Evolutionary conservation across 352 stramenopile genomes (phyloP).

Genomic region (Phytophthora cryptogea): DNA sequence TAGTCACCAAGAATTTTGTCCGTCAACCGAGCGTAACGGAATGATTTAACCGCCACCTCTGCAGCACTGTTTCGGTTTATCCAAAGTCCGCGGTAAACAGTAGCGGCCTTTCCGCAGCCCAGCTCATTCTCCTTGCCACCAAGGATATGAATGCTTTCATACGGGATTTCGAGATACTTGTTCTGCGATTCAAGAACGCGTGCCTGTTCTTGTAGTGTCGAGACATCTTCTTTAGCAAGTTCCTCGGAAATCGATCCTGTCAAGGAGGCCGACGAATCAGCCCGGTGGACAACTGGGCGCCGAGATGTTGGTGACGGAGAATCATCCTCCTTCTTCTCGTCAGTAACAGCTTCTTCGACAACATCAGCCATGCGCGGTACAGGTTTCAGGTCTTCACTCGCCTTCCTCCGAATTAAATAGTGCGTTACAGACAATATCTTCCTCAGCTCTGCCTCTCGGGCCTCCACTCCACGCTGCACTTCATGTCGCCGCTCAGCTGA

Average conservation of each 20-base stretch:
- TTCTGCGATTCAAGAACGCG: slow-evolving; percentile 87
- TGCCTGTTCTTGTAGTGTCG: slow-evolving; percentile 76
- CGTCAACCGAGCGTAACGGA: slow-evolving; percentile 86
- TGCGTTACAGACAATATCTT: slow-evolving; percentile 86
- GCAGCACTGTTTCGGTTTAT: slow-evolving; percentile 83
- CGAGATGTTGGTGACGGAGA: slow-evolving; percentile 23
- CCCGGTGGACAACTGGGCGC: slow-evolving; percentile 37
- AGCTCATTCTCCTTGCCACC: slow-evolving; percentile 88
- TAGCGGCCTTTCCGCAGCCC: slow-evolving; percentile 84
- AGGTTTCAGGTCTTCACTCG: slow-evolving; percentile 50
- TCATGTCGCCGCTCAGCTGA: slow-evolving; percentile 85
- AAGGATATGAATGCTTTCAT: slow-evolving; percentile 88
- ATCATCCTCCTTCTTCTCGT: slow-evolving; percentile 29
- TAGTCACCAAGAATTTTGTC: slow-evolving; percentile 90
- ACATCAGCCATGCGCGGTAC: slow-evolving; percentile 26
- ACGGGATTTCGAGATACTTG: slow-evolving; percentile 86
- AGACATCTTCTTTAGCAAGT: slow-evolving; percentile 61
- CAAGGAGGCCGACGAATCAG: slow-evolving; percentile 47
- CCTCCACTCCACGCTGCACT: slow-evolving; percentile 86
- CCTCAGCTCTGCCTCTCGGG: slow-evolving; percentile 79
- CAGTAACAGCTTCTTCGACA: slow-evolving; percentile 35
- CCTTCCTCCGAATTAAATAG: slow-evolving; percentile 75
- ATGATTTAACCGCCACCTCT: slow-evolving; percentile 87
- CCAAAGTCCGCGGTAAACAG: slow-evolving; percentile 87
- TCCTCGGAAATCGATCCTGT: slow-evolving; percentile 55